phyloP scores from a whole-genome alignment of 1,284 basidiomycete genomes.

The Boletus smithii region DNA sequence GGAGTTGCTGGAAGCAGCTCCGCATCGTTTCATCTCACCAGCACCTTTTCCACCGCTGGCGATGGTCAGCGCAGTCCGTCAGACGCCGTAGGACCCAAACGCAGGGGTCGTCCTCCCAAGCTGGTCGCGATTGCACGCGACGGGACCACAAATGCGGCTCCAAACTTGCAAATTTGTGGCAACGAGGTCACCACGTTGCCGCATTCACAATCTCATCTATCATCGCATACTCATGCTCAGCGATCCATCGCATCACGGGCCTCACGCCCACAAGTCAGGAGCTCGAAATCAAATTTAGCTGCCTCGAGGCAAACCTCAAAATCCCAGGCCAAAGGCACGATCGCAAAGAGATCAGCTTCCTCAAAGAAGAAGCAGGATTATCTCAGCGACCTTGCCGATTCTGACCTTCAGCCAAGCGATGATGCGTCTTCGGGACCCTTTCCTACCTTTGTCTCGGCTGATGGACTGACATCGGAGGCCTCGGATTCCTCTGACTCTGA shows the following conservation, averaged over 20 bases:
- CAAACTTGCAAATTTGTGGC: conserved; percentile 21
- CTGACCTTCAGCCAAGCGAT: conserved; percentile 29
- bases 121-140: conserved; percentile 30
- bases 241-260: conserved; percentile 25
- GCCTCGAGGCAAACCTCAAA: conserved; percentile 34
- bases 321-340: conserved; percentile 40
- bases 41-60: conserved; percentile 27
- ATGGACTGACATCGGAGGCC: conserved; percentile 47
- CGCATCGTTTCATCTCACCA: conserved; percentile 11
- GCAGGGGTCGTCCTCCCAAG: conserved; percentile 56
- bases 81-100: conserved; percentile 42
- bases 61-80: conserved; percentile 21
- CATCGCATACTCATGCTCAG: conserved; percentile 23
- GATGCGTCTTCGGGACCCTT: conserved; percentile 43
- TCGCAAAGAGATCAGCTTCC: conserved; percentile 37
- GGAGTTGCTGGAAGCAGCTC: conserved; percentile 21
- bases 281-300: conserved; percentile 33
- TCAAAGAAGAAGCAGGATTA: conserved; percentile 33
- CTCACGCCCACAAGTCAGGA: conserved; percentile 24
- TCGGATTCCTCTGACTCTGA: conserved; percentile 41
- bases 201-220: conserved; percentile 36
- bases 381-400: conserved; percentile 35
- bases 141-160: conserved; percentile 23
- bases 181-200: conserved; percentile 35
- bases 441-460: conserved; percentile 69